A percentile compares a stretch with the other conserved stretches of the same genome.
phyloP scores from a whole-genome alignment of 1,284 basidiomycete genomes.

The Puccinia novopanici region DNA sequence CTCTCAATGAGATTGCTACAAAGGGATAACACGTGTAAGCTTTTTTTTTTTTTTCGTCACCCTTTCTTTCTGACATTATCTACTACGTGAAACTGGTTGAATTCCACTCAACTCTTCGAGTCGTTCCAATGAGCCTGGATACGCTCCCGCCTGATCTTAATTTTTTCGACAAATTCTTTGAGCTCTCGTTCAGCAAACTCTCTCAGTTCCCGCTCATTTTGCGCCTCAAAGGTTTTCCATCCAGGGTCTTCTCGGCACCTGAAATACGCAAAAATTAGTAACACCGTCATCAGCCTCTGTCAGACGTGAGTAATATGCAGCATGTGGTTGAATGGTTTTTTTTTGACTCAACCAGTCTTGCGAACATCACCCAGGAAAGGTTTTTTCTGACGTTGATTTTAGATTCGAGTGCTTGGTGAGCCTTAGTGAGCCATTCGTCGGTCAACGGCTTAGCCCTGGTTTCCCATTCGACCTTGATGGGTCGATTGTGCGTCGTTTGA shows the following conservation, averaged over 20 bases:
- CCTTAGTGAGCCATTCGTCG: constrained; percentile 47
- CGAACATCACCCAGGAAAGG: neutral
- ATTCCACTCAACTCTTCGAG: constrained; percentile 52
- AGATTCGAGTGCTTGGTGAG: constrained; percentile 37
- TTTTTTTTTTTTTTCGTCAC: neutral
- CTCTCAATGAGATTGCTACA: constrained; percentile 29
- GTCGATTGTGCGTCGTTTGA: constrained; percentile 38
- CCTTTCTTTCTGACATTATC: constrained; percentile 37
- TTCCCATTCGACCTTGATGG: constrained; percentile 42
- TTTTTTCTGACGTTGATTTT: constrained; percentile 34
- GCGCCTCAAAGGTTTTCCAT: constrained; percentile 1
- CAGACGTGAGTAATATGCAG: too few relatives aligned
- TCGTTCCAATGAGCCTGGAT: constrained; percentile 57
- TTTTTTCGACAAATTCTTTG: constrained; percentile 53
- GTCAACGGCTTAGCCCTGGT: constrained; percentile 41
- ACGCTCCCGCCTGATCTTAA: constrained; percentile 52
- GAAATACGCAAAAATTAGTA: neutral
- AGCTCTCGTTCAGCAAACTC: constrained; percentile 55
- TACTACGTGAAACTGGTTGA: neutral
- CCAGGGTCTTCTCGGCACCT: neutral
- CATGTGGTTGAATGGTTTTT: too few relatives aligned
- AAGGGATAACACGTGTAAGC: neutral
- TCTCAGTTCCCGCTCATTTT: constrained; percentile 50
- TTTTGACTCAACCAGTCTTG: constrained; percentile 10
- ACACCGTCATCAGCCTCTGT: neutral